Evolutionary conservation across 768 basidiomycete genomes (phyloP), one percentile per base, ranked within the genome.

Genomic region (Amanita polypyramis): DNA sequence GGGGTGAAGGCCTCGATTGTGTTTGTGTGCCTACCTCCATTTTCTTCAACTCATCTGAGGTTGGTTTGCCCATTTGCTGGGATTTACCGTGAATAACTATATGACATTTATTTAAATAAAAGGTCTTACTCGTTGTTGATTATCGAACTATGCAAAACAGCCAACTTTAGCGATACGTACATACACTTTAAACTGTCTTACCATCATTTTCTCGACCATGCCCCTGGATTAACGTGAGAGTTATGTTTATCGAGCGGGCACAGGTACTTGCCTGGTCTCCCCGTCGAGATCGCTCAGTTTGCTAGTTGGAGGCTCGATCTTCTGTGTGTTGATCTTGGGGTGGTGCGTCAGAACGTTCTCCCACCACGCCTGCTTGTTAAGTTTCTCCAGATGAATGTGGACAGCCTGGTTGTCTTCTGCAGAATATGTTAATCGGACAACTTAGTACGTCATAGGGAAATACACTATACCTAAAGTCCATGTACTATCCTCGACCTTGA

Each of bases 121-220:
- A 32, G 12, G 15, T 36, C 59, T 44, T 59, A 80, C 82, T 69
- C 80, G 84, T 59, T 82, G 82, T 60, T 85, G 82, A 53, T 85
- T 85, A 58, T 87, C 85, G 53, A 84, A 87, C 84, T 85, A 54
- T 2, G 40, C 43, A 12, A 12, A 38, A 20, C 25, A 39, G 21
- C 29, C 8, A 33, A 25, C 17, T 39, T 42, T 21, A 15, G 23
- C 20, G 9, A 30, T 21, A 49, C 14, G 45, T 1, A 9, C 5
- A 30, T 14, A 21, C 3, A 15, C n/a, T n/a, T 9, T 12, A 42
- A 21, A 45, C 12, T 19, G 20, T 64, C 85, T 56, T 68, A 95
- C 95, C 95, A 99, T 98, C 96, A 99, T 99, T 73, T 99, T 99
- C 66, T 99, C 96, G 3, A 99, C 96, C 88, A 99, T 87, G 2